Evolutionary conservation across 441 rosid species (phyloP).

Genomic region (Breynia disticha): DNA sequence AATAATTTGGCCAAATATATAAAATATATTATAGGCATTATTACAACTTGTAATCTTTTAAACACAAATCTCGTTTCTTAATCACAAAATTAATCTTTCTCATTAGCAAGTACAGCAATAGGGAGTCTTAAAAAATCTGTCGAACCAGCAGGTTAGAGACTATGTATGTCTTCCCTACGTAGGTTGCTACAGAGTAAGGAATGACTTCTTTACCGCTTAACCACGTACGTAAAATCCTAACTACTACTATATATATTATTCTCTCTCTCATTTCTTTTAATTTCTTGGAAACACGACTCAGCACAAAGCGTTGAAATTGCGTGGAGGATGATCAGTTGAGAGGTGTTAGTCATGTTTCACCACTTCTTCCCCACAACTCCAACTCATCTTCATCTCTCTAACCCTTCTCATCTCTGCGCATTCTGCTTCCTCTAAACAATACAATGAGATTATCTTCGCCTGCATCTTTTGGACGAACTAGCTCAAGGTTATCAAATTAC

Average conservation of each 20-base stretch:
- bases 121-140: too few species aligned
- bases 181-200: too few species aligned
- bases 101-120: background rate
- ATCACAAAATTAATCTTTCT: background rate
- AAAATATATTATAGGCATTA: too few species aligned
- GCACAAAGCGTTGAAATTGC: conserved; percentile 54
- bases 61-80: too few species aligned
- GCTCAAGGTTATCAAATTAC: conserved; percentile 42
- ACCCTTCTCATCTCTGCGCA: too few species aligned
- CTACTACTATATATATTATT: conserved; percentile 5
- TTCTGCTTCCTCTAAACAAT: too few species aligned
- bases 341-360: conserved; percentile 52
- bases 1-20: too few species aligned
- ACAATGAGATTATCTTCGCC: conserved; percentile 44
- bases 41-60: too few species aligned
- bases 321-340: conserved; percentile 55
- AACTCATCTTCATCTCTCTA: too few species aligned
- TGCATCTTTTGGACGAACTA: conserved; percentile 28
- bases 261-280: background rate
- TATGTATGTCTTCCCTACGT: too few species aligned
- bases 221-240: background rate
- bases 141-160: too few species aligned
- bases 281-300: conserved; percentile 9
- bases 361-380: background rate
- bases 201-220: background rate